Evolutionary conservation across 305 asterid species (phyloP).

Genomic region (Fraxinus dipetala): DNA sequence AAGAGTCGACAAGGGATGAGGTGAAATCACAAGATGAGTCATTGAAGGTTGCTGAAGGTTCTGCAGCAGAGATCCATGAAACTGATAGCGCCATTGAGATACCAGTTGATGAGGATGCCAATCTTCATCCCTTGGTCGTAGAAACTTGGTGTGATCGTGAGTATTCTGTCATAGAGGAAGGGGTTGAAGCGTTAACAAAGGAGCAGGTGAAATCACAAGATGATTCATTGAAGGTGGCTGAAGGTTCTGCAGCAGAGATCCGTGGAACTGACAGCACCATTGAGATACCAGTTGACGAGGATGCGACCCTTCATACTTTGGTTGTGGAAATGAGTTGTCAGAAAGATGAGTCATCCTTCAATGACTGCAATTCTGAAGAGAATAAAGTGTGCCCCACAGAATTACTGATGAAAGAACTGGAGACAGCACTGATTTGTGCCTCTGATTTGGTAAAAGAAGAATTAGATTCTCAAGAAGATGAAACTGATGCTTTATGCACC

Average conservation of each 20-base stretch:
- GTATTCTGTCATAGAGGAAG: constrained; percentile 52
- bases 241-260: neutral
- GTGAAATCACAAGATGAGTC: constrained; percentile 34
- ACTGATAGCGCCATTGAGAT: too few species aligned
- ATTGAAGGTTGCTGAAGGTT: constrained; percentile 26
- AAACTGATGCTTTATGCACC: neutral
- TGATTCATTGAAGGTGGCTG: neutral
- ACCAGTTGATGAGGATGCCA: too few species aligned
- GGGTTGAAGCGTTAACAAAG: neutral
- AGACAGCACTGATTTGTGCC: neutral
- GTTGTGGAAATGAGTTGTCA: neutral
- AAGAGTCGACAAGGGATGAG: constrained; percentile 38
- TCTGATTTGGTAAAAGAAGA: neutral
- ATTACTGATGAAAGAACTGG: neutral
- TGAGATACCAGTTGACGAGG: neutral
- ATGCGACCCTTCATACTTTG: neutral
- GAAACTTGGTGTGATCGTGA: constrained; percentile 48
- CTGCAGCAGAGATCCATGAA: constrained; percentile 25
- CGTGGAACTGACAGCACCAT: neutral
- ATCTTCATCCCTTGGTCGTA: constrained; percentile 18
- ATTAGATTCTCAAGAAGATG: neutral
- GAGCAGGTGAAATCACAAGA: neutral
- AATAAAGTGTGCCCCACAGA: neutral
- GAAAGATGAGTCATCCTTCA: neutral
- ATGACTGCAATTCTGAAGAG: neutral